A percentile compares a stretch with the other conserved stretches of the same genome.
phyloP scores from a whole-genome alignment of 1,139 yeast genomes.

The Blastobotrys buckinghamii region DNA sequence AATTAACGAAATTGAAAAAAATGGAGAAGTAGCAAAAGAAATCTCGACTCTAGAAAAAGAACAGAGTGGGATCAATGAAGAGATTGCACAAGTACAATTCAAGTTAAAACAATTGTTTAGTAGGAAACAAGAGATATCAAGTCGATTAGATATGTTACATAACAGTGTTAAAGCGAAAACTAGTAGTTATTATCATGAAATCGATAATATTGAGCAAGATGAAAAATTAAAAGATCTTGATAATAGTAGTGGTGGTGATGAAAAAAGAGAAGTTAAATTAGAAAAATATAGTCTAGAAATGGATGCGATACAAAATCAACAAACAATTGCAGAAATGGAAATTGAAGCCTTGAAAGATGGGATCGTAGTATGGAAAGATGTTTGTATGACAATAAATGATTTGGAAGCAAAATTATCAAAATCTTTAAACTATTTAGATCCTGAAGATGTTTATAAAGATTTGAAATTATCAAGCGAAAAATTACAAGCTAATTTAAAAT shows the following conservation, averaged over 20 bases:
- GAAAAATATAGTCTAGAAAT: slow-evolving; percentile 19
- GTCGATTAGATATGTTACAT: slow-evolving; percentile 10
- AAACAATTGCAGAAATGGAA: slow-evolving; percentile 16
- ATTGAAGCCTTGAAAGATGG: slow-evolving; percentile 26
- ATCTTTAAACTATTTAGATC: background rate
- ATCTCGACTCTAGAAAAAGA: slow-evolving; percentile 10
- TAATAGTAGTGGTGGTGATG: too few species aligned
- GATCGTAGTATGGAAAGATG: slow-evolving; percentile 26
- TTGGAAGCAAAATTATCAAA: slow-evolving; percentile 17
- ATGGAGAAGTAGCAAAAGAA: slow-evolving; percentile 14
- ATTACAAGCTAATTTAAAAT: slow-evolving; percentile 13
- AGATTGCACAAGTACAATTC: slow-evolving; percentile 16
- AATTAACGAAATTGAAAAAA: slow-evolving; percentile 14
- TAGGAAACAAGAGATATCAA: slow-evolving; percentile 9
- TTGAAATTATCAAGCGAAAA: slow-evolving; percentile 12
- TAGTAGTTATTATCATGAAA: slow-evolving; percentile 16
- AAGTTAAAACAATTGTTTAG: slow-evolving; percentile 15
- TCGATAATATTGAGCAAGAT: background rate
- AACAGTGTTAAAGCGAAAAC: slow-evolving; percentile 17
- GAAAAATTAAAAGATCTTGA: background rate
- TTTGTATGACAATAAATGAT: slow-evolving; percentile 19
- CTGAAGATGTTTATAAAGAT: slow-evolving; percentile 12
- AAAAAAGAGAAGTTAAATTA: slow-evolving; percentile 4
- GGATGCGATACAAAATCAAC: slow-evolving; percentile 19
- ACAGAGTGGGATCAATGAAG: slow-evolving; percentile 11